Conservation (phyloP, 2,329 filamentous ascomycete genomes). For the Onygenales sp. region DNA sequence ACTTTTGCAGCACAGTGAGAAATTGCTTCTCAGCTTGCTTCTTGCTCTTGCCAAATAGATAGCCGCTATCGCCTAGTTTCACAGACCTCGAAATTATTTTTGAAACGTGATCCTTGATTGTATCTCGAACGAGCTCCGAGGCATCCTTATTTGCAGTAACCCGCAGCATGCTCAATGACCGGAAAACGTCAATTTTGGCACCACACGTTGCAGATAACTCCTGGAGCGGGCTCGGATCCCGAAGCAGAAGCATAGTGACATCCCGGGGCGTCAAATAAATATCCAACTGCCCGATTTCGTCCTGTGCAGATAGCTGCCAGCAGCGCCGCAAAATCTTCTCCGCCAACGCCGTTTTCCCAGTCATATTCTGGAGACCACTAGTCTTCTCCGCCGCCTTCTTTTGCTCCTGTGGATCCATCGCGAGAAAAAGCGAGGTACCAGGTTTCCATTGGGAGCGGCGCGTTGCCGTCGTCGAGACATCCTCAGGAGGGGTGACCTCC, state of each 20-base stretch:
- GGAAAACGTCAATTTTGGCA: slow-evolving; percentile 28
- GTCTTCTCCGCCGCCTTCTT: slow-evolving; percentile 14
- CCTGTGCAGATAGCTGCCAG: slow-evolving; percentile 26
- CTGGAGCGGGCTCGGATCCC: slow-evolving; percentile 27
- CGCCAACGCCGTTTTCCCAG: slow-evolving; percentile 22
- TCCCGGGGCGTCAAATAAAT: slow-evolving; percentile 19
- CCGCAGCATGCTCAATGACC: slow-evolving; percentile 23
- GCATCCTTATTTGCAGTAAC: slow-evolving; percentile 24
- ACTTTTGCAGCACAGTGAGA: slow-evolving; percentile 23
- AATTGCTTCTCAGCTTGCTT: slow-evolving; percentile 18
- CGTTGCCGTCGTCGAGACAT: not conserved
- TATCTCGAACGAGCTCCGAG: slow-evolving; percentile 25
- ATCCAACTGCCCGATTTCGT: slow-evolving; percentile 29
- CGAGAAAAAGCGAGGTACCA: slow-evolving; percentile 22
- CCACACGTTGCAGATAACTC: slow-evolving; percentile 25
- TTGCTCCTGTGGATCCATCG: slow-evolving; percentile 11
- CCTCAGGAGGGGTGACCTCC: not conserved
- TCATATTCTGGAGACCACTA: slow-evolving; percentile 14
- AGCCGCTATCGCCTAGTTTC: slow-evolving; percentile 13
- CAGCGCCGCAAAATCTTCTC: slow-evolving; percentile 30
- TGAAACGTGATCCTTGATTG: slow-evolving; percentile 21
- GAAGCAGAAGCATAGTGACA: slow-evolving; percentile 23
- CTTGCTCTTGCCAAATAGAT: slow-evolving; percentile 8
- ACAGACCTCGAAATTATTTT: slow-evolving; percentile 22
- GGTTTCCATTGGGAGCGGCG: slow-evolving; percentile 18